Base-by-base conservation (phyloP, 2,329 filamentous ascomycete genomes). In the Penicillium sp. region DNA sequence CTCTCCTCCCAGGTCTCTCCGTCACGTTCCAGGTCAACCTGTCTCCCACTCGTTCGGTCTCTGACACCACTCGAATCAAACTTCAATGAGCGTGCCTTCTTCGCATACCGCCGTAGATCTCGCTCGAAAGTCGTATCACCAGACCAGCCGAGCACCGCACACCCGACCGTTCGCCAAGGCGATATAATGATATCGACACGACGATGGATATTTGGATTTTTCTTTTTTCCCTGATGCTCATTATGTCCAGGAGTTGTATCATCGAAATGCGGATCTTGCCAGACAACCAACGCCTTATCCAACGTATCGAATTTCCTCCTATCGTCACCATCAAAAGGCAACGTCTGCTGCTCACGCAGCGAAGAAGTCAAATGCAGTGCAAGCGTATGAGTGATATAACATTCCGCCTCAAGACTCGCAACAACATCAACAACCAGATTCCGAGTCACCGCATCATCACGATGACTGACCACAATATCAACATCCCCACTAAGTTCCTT, bases 21-120 rank as follows among this genome's bases (percentile, higher is more conserved):
- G 14, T 70, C 72, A 34, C 81, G 69, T 78, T 88, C 82, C 13
- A 94, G 66, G 71, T 94, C 86, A n/a, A 93, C 83, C 78, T 87
- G 86, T 3, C 76, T 74, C 2, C 89, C 90, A 52, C 86, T 84
- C 9, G 54, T 69, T 9, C 87, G 80, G 66, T 85, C 85, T 43
- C 92, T 82, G 11, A 96, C 84, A 0, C 94, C 94, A 66, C 90
- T 95, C 60, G 89, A 94, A 69, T 97, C 92, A 69, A 97, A 97
- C 72, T 94, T 96, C 81, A 90, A 87, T 0, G 79, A 79, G 65
- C 84, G 86, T 55, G 82, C 79, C 37, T 85, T 81, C 72, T 90
- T 92, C 58, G 88, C 90, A 73, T 93, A 96, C 34, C 87, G 79
- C 39, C 93, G 80, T 52, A 97, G 71, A 72, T 97, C 94, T 24